phyloP scores from a whole-genome alignment of 306 rosid genomes.

The Styphnolobium japonicum region DNA sequence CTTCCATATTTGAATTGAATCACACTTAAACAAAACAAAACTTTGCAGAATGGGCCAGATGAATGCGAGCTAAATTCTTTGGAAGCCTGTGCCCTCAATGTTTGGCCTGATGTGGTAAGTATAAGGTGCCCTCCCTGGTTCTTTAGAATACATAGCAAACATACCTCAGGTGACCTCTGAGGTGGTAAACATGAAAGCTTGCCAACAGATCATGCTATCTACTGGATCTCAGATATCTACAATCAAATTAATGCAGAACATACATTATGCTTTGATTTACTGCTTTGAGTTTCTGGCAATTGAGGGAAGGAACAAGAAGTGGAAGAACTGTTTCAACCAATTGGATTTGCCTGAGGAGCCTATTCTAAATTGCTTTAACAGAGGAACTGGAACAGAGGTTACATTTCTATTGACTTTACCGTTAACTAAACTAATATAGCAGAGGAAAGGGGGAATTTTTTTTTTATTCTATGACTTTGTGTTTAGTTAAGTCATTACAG shows the following conservation, averaged over 20 bases:
- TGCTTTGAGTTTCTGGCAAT: slow-evolving; percentile 60
- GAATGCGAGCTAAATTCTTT: slow-evolving; percentile 55
- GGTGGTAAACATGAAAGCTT: background rate
- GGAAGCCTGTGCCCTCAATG: slow-evolving; percentile 50
- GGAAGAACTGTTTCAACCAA: slow-evolving; percentile 44
- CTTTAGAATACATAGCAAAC: background rate
- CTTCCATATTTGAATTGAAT: background rate
- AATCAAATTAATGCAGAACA: slow-evolving; percentile 39
- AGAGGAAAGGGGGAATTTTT: background rate
- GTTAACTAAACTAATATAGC: background rate
- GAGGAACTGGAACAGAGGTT: slow-evolving; percentile 57
- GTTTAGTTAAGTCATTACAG: background rate
- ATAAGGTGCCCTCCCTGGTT: background rate
- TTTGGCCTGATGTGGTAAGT: slow-evolving; percentile 45
- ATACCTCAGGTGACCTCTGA: too few relatives aligned
- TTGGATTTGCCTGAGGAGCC: slow-evolving; percentile 43
- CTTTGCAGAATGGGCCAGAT: slow-evolving; percentile 51
- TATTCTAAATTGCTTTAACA: slow-evolving; percentile 34
- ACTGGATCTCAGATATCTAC: background rate
- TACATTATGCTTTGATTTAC: slow-evolving; percentile 42
- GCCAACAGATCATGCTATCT: background rate
- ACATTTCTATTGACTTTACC: background rate
- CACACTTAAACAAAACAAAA: background rate
- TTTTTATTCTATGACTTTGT: background rate
- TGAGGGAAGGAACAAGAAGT: slow-evolving; percentile 41